phyloP scores from a whole-genome alignment of 1,284 basidiomycete genomes.

The Papiliotrema fonsecae region DNA sequence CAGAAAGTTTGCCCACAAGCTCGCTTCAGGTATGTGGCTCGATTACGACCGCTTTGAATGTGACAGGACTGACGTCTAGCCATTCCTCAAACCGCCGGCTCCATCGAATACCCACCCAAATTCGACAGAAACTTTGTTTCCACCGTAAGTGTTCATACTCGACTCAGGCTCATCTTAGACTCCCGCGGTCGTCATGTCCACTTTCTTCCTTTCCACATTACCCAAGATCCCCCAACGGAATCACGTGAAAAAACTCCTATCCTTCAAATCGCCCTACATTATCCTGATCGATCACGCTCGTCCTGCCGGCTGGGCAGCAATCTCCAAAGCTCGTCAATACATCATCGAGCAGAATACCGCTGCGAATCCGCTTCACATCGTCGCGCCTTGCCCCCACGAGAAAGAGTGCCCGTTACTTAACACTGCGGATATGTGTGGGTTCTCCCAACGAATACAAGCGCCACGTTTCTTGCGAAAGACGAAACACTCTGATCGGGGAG shows the following conservation, averaged over 20 bases:
- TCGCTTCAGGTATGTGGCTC: neutral
- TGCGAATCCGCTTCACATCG: constrained; percentile 27
- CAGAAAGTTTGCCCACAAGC: neutral
- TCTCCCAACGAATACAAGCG: constrained; percentile 79
- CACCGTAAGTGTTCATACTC: constrained; percentile 4
- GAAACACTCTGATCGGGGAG: constrained; percentile 74
- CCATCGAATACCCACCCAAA: constrained; percentile 1
- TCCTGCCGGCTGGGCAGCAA: constrained; percentile 67
- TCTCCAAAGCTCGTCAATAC: constrained; percentile 76
- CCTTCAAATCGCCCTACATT: constrained; percentile 48
- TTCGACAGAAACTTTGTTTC: constrained; percentile 19
- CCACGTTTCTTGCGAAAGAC: constrained; percentile 80
- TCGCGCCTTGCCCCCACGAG: constrained; percentile 83
- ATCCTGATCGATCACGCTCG: constrained; percentile 83
- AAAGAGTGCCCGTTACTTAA: constrained; percentile 67
- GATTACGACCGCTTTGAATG: too few relatives aligned
- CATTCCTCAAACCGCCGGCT: constrained; percentile 6
- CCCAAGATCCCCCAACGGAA: constrained; percentile 54
- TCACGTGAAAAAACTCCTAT: constrained; percentile 21
- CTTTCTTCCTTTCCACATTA: constrained; percentile 75
- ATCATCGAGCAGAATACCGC: constrained; percentile 53
- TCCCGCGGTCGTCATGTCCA: constrained; percentile 69
- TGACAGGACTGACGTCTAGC: constrained; percentile 8
- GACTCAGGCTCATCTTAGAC: constrained; percentile 5
- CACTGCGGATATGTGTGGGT: constrained; percentile 62